phyloP scores from a whole-genome alignment of 2,329 filamentous ascomycete species.

The Lachnellula suecica region DNA sequence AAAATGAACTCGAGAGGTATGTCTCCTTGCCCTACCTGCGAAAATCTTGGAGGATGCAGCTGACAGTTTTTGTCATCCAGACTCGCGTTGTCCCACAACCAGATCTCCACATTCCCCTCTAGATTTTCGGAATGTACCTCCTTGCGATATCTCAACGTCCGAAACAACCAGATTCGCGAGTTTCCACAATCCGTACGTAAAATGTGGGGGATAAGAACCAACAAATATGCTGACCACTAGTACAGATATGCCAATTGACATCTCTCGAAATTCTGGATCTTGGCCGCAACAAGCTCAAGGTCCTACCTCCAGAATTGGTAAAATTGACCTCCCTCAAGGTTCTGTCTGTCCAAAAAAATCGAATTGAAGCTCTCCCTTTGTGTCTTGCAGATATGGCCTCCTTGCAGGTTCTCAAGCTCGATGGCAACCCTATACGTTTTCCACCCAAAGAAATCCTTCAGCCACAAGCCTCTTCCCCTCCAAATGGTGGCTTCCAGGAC shows the following conservation, averaged over 20 bases:
- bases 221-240: slow-evolving; percentile 11
- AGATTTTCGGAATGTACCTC: slow-evolving; percentile 76
- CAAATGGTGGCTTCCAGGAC: slow-evolving; percentile 54
- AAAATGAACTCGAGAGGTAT: slow-evolving; percentile 35
- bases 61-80: slow-evolving; percentile 41
- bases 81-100: slow-evolving; percentile 80
- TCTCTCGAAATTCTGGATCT: slow-evolving; percentile 92
- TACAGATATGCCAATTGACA: slow-evolving; percentile 78
- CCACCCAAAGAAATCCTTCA: slow-evolving; percentile 71
- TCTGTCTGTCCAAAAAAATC: slow-evolving; percentile 82
- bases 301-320: slow-evolving; percentile 75
- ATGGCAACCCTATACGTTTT: slow-evolving; percentile 82
- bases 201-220: not conserved
- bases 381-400: slow-evolving; percentile 89
- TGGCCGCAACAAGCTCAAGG: slow-evolving; percentile 79
- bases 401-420: slow-evolving; percentile 83
- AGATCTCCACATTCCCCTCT: slow-evolving; percentile 65
- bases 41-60: slow-evolving; percentile 12
- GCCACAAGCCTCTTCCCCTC: slow-evolving; percentile 52
- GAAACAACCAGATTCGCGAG: slow-evolving; percentile 70
- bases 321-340: slow-evolving; percentile 86
- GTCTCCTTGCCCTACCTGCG: slow-evolving; percentile 7
- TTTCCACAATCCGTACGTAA: slow-evolving; percentile 62
- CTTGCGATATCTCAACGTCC: slow-evolving; percentile 76
- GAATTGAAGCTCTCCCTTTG: slow-evolving; percentile 78